These are phyloP conservation scores for Tuber brumale DNA, from an alignment of 495 filamentous ascomycete species.

Conservation along the genomic window DNA sequence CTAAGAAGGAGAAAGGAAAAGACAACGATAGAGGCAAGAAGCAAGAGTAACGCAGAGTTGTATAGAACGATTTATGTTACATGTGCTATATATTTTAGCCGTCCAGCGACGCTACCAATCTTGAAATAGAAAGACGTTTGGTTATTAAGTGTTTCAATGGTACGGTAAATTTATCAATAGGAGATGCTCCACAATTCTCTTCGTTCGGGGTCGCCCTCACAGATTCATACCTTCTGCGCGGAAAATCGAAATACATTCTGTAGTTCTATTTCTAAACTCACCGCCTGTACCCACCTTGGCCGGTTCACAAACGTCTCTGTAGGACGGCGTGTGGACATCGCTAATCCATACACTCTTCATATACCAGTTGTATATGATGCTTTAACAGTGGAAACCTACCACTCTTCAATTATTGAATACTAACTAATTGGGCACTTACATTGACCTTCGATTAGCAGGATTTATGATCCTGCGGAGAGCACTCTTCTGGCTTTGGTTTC, in stretches of 20 bases:
- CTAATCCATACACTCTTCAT: background rate
- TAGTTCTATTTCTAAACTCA: background rate
- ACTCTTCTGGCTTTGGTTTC: too few relatives aligned
- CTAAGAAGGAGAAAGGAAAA: constrained; percentile 13
- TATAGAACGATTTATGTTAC: background rate
- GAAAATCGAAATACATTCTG: background rate
- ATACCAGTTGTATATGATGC: background rate
- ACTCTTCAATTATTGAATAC: background rate
- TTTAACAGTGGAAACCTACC: background rate
- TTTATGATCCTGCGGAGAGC: background rate
- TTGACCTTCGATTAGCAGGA: background rate
- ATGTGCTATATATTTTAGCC: background rate
- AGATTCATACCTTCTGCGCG: background rate
- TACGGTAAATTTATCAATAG: background rate
- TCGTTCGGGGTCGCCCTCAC: background rate
- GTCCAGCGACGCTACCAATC: background rate
- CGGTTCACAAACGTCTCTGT: background rate
- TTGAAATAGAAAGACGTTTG: background rate
- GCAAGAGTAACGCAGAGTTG: background rate
- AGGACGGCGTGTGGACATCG: background rate
- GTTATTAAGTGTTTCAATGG: background rate
- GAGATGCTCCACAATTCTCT: background rate
- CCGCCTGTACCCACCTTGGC: background rate
- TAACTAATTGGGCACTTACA: background rate
- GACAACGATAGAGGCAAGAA: background rate